These are phyloP conservation scores for Ceratocystis harringtonii DNA, from an alignment of 2,329 filamentous ascomycete species.

Conservation along the genomic window DNA sequence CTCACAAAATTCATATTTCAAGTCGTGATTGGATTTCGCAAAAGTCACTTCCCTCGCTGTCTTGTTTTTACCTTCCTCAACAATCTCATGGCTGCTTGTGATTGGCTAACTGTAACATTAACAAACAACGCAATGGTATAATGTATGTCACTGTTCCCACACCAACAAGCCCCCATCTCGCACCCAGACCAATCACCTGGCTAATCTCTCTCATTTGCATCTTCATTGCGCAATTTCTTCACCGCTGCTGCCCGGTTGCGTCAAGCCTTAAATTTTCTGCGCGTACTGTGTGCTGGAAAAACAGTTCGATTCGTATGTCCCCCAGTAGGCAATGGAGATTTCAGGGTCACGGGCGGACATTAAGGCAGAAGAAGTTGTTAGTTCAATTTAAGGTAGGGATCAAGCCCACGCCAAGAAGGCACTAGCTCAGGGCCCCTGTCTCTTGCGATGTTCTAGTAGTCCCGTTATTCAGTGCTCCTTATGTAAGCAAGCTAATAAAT, in stretches of 20 bases:
- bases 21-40: not conserved
- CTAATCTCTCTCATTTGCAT: not conserved
- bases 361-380: not conserved
- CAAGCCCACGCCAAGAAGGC: not conserved
- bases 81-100: not conserved
- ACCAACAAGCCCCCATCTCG: not conserved
- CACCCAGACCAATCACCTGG: not conserved
- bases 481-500: not conserved
- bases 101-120: not conserved
- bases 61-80: not conserved
- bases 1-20: not conserved
- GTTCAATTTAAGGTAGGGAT: not conserved
- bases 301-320: not conserved
- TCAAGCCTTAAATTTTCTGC: not conserved
- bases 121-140: not conserved
- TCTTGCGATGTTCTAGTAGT: not conserved
- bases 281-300: not conserved
- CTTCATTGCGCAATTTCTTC: not conserved
- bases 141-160: not conserved
- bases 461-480: not conserved
- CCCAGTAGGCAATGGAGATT: constrained; percentile 1
- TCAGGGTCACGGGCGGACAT: constrained; percentile 3
- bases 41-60: not conserved
- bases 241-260: not conserved
- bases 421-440: not conserved